Percentiles rank a stretch among this genome's conserved stretches.
These are phyloP conservation scores for Trametes pubescens DNA, from an alignment of 1,284 basidiomycete genomes.

Conservation along the genomic window DNA sequence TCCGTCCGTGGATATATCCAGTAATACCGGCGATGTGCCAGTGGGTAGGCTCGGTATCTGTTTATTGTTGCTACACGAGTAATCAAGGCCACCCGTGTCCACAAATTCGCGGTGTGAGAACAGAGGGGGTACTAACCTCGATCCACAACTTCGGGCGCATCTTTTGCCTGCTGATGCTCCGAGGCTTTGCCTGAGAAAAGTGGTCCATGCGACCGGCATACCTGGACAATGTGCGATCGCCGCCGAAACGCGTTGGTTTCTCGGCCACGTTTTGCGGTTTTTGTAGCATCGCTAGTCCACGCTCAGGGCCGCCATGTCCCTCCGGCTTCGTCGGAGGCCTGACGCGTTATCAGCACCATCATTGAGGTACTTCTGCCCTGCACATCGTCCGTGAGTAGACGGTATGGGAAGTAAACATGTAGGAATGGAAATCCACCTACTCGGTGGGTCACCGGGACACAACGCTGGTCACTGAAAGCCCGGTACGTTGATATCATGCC, in stretches of 20 bases:
- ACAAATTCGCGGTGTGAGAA: neutral
- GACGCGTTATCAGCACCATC: conserved; percentile 5
- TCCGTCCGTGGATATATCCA: neutral
- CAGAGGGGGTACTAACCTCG: no score
- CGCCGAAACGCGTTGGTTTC: neutral
- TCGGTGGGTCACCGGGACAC: neutral
- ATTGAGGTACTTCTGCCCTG: neutral
- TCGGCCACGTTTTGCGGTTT: neutral
- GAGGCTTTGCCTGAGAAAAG: no score
- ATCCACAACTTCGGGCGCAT: no score
- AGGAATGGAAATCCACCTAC: conserved; percentile 3
- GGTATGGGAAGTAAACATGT: conserved; percentile 3
- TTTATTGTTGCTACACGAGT: neutral
- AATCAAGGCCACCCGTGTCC: neutral
- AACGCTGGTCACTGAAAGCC: neutral
- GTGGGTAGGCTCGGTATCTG: neutral
- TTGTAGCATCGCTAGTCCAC: neutral
- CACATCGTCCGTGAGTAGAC: neutral
- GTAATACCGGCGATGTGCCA: neutral
- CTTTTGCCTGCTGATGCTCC: no score
- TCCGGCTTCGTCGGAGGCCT: neutral
- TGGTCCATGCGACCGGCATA: no score
- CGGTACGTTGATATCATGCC: neutral
- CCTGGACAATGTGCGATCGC: no score
- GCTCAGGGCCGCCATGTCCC: neutral